phyloP scores from a whole-genome alignment of 129 eudicot genomes.

The Arctium minus region DNA sequence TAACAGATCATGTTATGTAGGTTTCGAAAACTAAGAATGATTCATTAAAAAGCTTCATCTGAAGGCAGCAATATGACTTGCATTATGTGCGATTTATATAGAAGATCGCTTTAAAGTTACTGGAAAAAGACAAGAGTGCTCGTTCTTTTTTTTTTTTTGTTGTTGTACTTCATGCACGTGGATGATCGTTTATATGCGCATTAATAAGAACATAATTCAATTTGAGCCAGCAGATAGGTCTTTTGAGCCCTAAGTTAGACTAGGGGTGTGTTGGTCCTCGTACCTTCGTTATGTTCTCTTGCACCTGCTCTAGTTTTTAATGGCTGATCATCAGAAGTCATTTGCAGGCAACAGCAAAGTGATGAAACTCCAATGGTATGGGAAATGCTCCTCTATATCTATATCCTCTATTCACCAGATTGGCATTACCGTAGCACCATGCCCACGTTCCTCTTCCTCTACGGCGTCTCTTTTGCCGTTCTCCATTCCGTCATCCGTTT shows the following conservation, averaged over 20 bases:
- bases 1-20: no score
- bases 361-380: slow-evolving; percentile 62
- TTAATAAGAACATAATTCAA: neutral
- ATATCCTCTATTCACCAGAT: slow-evolving; percentile 60
- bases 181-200: neutral
- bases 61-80: neutral
- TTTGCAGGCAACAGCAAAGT: slow-evolving; percentile 52
- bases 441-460: slow-evolving; percentile 60
- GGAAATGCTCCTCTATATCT: slow-evolving; percentile 66
- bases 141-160: neutral
- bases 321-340: neutral
- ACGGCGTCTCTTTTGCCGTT: slow-evolving; percentile 45
- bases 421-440: slow-evolving; percentile 65
- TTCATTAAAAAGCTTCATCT: neutral
- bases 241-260: no score
- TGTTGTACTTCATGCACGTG: neutral
- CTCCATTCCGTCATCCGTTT: slow-evolving; percentile 46
- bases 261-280: no score
- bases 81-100: neutral
- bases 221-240: neutral
- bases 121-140: neutral
- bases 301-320: neutral
- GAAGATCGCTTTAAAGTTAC: neutral
- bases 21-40: neutral
- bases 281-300: no score